Conservation (phyloP, 139 green algal species). For the Trebouxia sp. region DNA sequence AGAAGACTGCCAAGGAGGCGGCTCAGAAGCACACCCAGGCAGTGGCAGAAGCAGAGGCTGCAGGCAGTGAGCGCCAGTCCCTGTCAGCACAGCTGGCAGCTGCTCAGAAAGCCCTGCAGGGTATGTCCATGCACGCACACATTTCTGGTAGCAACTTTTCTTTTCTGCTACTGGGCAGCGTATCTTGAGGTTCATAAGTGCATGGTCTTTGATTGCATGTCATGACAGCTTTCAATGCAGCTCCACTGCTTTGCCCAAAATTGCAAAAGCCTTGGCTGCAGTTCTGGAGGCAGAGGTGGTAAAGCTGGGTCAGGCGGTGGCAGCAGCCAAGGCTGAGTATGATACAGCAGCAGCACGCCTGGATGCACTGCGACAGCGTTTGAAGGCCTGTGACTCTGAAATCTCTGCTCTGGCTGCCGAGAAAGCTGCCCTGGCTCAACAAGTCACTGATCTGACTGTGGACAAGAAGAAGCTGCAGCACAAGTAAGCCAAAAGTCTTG, state of each 20-base stretch:
- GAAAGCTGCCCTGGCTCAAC: conserved; percentile 32
- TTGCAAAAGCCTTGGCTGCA: conserved; percentile 11
- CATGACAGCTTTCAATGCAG: too few relatives aligned
- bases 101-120: conserved; percentile 40
- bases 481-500: conserved; percentile 38
- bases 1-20: conserved; percentile 47
- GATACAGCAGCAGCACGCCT: conserved; percentile 52
- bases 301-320: conserved; percentile 40
- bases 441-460: conserved; percentile 42
- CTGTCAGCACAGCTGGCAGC: conserved; percentile 65
- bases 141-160: neutral
- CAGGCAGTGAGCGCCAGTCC: conserved; percentile 54
- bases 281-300: conserved; percentile 51
- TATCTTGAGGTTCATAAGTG: too few relatives aligned
- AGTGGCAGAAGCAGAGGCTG: conserved; percentile 65
- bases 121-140: conserved; percentile 15
- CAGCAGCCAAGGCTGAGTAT: conserved; percentile 42
- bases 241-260: too few relatives aligned
- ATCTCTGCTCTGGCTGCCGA: conserved; percentile 59
- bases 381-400: conserved; percentile 81
- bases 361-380: conserved; percentile 44
- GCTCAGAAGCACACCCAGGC: conserved; percentile 50
- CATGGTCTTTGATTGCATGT: too few relatives aligned
- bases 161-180: too few relatives aligned
- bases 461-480: conserved; percentile 59